Base-by-base conservation (phyloP, 805 yeast species). In the Lipomyces sp. region DNA sequence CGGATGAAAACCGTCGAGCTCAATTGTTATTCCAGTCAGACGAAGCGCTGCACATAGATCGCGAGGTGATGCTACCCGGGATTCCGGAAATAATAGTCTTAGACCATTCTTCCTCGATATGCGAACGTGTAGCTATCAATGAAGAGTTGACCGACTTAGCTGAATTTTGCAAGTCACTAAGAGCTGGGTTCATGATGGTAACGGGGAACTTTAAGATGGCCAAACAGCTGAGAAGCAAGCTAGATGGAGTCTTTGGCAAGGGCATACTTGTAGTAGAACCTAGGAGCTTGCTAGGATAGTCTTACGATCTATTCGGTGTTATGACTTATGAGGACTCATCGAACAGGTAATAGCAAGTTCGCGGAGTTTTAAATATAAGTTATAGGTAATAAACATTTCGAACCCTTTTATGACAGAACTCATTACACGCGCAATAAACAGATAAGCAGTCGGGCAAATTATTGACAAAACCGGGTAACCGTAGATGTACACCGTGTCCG, bases 1-100 rank as follows among this genome's bases (percentile, higher is more conserved):
- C 55, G 1, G 65, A 59, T 32, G 64, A 62, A 48, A 66, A 60
- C n/a, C 34, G 64, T 15, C 39, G 63, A 8, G 62, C 63, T 15
- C 11, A 32, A 33, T 1, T 53, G 64, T 39, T 63, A 3, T 66
- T 63, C 29, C 8, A 18, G 8, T 24, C 32, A 18, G 29, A 34
- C 13, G 61, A 24, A 35, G 15, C 59, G 32, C 15, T 33, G 48
- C 48, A 10, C 8, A 42, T 24, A 11, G 39, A 24, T 37, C 51
- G 35, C 10, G 58, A 53, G 13, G 30, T 8, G 29, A 32, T 13
- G 4, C 18, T 37, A 39, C 15, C 8, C 8, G 15, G n/a, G 4
- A 24, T 55, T 55, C 58, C 58, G 24, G 11, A 18, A 15, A 32
- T 55, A 18, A n/a, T 4, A n/a, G 34, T 34, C 18, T 8, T 55